Base-by-base conservation (phyloP, 2,329 filamentous ascomycete genomes). In the Trichoderma endophyticum region DNA sequence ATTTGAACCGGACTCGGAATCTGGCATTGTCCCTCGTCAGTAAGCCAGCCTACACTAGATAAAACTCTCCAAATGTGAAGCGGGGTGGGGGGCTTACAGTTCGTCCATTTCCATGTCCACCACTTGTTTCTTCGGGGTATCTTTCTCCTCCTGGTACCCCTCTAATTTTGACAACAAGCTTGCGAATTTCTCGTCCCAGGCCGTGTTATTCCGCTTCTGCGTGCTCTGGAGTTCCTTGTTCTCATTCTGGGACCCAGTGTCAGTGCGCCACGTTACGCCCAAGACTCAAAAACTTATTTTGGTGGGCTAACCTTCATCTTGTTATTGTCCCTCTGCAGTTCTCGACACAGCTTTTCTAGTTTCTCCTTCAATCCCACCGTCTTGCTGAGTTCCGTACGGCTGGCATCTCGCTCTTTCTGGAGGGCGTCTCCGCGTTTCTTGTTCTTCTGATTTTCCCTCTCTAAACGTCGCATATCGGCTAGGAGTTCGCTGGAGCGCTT, bases 261-360 rank as follows among this genome's bases (percentile, higher is more conserved):
- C 74, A 82, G 79, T 67, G 62, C 66, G 68, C 30, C 28, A 28
- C 21, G 43, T 72, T 26, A 61, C 56, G 43, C 34, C 63, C 39
- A 43, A 48, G 32, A 43, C 32, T 56, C 51, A 14, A 30, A 32
- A 15, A 18, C 28, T 54, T 61, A n/a, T 54, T 36, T 62, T 26
- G 32, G 21, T 34, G 21, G 48, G 59, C 75, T 76, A 82, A 96
- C 93, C 91, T 98, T 98, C 75, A 99, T 90, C 83, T 97, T 97
- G 83, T 98, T 98, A 82, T 99, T 99, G 79, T 99, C 96, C 77
- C 95, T 93, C 73, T 97, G 96, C 70, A 99, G 87, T 81, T 99
- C 96, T 71, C 96, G 88, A 78, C 95, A 98, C 36, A 99, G 86
- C 80, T 98, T 99, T 83, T 99, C 96, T 60, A 99, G 86, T 83